These are phyloP conservation scores for Syzygium aqueum DNA, from an alignment of 345 rosid genomes.

Conservation along the genomic window DNA sequence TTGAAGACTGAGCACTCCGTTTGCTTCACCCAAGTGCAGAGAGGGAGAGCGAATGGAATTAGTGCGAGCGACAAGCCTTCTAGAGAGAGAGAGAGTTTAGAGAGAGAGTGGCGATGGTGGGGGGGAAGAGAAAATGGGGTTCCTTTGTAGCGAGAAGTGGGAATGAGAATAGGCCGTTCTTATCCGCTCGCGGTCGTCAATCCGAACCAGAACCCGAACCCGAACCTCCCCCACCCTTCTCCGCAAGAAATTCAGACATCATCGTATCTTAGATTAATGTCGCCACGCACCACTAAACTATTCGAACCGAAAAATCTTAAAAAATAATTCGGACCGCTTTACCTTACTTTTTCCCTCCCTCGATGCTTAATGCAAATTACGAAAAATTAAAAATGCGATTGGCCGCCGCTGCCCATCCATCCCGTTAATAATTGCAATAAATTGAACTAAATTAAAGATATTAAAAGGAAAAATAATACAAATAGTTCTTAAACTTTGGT, in stretches of 20 bases:
- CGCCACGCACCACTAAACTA: neutral
- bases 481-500: too few species aligned
- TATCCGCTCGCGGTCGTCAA: conserved; percentile 25
- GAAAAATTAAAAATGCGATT: neutral
- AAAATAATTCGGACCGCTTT: neutral
- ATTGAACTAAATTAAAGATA: neutral
- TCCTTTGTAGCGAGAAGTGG: neutral
- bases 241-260: neutral
- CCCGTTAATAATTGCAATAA: neutral
- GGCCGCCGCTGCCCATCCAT: neutral
- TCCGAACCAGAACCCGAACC: neutral
- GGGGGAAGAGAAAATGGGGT: neutral
- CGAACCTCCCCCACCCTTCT: neutral
- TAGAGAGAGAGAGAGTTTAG: neutral
- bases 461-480: too few species aligned
- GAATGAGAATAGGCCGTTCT: conserved; percentile 33
- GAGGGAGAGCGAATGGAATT: conserved; percentile 4
- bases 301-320: neutral
- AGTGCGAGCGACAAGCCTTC: conserved; percentile 3
- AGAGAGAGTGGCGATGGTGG: neutral
- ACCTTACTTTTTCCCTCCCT: neutral
- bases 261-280: neutral
- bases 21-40: neutral
- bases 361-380: neutral
- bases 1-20: conserved; percentile 15